Evolutionary conservation across 768 basidiomycete species (phyloP), one percentile per base, ranked within the genome.

Genomic region (Calocybe gangraenosa): DNA sequence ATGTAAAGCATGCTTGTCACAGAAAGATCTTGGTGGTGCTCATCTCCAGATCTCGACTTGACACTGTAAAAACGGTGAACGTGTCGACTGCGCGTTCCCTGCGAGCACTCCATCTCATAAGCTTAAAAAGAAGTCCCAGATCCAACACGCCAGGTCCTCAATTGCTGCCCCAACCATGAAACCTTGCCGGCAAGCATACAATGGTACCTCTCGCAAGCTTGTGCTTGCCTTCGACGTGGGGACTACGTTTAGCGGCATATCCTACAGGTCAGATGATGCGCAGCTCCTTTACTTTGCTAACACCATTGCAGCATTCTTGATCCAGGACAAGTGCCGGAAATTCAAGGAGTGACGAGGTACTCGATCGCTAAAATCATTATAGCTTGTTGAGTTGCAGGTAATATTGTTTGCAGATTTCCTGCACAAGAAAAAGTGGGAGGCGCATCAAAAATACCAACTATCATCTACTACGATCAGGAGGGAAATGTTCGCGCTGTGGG

Each of bases 201-300:
- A 52, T 23, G 77, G 76, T n/a, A n/a, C 61, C 7, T 47, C 53
- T 25, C 67, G 69, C 30, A 69, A 69, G 46, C 60, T 79, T 5
- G 68, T 78, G 3, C 49, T 79, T 19, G 74, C 74, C 0, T 73
- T 79, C 30, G 78, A 79, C 44, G 56, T 79, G 2, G 78, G 78
- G 7, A 79, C 73, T 1, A 78, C 74, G 2, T 76, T 60, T 37
- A 76, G 75, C 25, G 74, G 74, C 3, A 62, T 78, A 7, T 73
- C 71, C 0, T 78, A 78, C 48, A 57, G 59, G 63, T 62, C 25
- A 28, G 25, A 32, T 14, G 42, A 5, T 11, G 11, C 11, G 5
- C 5, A 28, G 25, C 11, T 28, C 25, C 11, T 28, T 28, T 28
- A 28, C 25, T 28, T 28, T 28, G 25, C 25, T 28, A n/a, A 17